Evolutionary conservation across 495 filamentous ascomycete species (phyloP).

Genomic region (Hyphodiscus hymeniophilus): DNA sequence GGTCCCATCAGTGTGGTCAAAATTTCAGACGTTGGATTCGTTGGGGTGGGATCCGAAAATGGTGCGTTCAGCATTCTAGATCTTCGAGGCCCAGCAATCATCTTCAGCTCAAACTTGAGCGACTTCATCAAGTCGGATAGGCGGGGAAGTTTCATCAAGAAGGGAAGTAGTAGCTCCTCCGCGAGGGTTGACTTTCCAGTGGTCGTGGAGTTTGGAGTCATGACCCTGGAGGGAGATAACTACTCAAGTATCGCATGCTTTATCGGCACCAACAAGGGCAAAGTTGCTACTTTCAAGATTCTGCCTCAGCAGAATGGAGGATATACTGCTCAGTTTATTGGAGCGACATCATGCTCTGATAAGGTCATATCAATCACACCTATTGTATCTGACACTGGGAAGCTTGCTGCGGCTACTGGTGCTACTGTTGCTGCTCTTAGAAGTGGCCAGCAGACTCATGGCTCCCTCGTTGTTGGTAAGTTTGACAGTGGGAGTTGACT

Average conservation of each 20-base stretch:
- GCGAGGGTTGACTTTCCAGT: constrained; percentile 61
- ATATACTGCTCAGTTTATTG: constrained; percentile 67
- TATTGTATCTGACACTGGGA: constrained; percentile 69
- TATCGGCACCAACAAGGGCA: constrained; percentile 78
- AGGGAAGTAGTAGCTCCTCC: constrained; percentile 27
- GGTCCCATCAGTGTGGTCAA: constrained; percentile 70
- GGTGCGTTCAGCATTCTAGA: constrained; percentile 77
- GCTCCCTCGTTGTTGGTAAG: constrained; percentile 51
- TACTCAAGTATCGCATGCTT: constrained; percentile 93
- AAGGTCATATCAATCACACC: constrained; percentile 68
- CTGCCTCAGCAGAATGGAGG: constrained; percentile 57
- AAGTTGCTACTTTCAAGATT: constrained; percentile 81
- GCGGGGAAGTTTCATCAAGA: constrained; percentile 55
- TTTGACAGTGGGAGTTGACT: no score
- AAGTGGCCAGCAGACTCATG: constrained; percentile 61
- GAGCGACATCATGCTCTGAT: constrained; percentile 57
- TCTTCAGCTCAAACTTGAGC: constrained; percentile 57
- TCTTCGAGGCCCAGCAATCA: constrained; percentile 79
- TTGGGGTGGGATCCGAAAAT: constrained; percentile 74
- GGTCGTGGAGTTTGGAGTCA: constrained; percentile 79
- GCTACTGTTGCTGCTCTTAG: constrained; percentile 61
- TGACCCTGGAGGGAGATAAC: constrained; percentile 86
- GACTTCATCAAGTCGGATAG: constrained; percentile 66
- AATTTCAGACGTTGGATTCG: constrained; percentile 85
- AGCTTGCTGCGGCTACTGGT: constrained; percentile 65